A percentile compares a stretch with the other conserved stretches of the same genome.
phyloP scores from a whole-genome alignment of 352 stramenopile species.

The Pythium coloratum region DNA sequence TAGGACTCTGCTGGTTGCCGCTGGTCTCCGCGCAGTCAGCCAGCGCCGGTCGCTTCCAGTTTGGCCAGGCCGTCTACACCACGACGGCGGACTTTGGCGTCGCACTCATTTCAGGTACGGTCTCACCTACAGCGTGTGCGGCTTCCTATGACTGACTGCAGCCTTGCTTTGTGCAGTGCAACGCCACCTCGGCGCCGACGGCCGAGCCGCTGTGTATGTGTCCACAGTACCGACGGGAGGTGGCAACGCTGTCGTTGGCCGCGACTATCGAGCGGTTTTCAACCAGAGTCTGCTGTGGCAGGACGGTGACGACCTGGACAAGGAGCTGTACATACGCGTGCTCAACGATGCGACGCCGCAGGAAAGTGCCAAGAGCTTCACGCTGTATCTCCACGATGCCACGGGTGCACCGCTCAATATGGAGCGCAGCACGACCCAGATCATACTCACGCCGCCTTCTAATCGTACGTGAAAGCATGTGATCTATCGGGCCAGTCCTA shows the following conservation, averaged over 20 bases:
- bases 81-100: slow-evolving; percentile 70
- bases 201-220: slow-evolving; percentile 62
- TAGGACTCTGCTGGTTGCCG: neutral
- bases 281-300: slow-evolving; percentile 80
- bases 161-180: slow-evolving; percentile 35
- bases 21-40: slow-evolving; percentile 8
- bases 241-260: slow-evolving; percentile 48
- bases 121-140: neutral
- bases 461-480: slow-evolving; percentile 38
- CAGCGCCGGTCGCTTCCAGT: slow-evolving; percentile 55
- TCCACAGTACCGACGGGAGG: slow-evolving; percentile 38
- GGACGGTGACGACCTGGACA: slow-evolving; percentile 66
- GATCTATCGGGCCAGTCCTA: neutral
- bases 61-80: slow-evolving; percentile 49
- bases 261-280: slow-evolving; percentile 57
- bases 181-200: slow-evolving; percentile 59
- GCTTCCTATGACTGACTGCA: neutral
- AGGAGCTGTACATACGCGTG: slow-evolving; percentile 61
- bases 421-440: slow-evolving; percentile 41
- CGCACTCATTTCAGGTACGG: slow-evolving; percentile 46
- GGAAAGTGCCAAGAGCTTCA: slow-evolving; percentile 52
- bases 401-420: slow-evolving; percentile 55
- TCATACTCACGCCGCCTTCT: slow-evolving; percentile 48
- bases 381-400: slow-evolving; percentile 57
- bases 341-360: slow-evolving; percentile 61